Evolutionary conservation across 2,329 filamentous ascomycete species (phyloP).

Genomic region (Monilinia fructigena): DNA sequence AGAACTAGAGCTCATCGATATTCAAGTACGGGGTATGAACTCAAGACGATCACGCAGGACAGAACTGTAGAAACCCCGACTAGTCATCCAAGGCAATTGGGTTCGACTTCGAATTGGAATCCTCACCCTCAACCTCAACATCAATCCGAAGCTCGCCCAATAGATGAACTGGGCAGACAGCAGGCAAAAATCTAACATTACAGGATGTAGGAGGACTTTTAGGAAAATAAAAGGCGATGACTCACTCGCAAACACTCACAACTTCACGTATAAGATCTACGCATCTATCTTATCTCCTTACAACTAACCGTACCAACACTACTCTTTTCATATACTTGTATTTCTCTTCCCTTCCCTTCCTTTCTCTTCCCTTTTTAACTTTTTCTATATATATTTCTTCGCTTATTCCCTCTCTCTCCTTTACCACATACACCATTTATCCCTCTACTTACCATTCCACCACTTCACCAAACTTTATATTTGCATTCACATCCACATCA

Average conservation of each 20-base stretch:
- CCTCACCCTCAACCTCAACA: neutral
- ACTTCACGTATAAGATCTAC: too few relatives aligned
- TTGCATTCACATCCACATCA: too few relatives aligned
- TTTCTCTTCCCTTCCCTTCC: neutral
- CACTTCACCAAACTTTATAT: too few relatives aligned
- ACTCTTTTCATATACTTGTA: too few relatives aligned
- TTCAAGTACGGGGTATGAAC: conserved; percentile 31
- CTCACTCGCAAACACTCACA: neutral
- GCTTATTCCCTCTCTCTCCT: too few relatives aligned
- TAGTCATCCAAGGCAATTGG: neutral
- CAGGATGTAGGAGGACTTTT: conserved; percentile 15
- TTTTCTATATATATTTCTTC: too few relatives aligned
- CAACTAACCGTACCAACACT: too few relatives aligned
- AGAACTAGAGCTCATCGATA: conserved; percentile 29
- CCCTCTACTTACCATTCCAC: too few relatives aligned
- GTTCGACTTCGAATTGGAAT: neutral
- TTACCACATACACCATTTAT: too few relatives aligned
- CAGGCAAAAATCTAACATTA: conserved; percentile 4
- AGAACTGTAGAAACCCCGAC: neutral
- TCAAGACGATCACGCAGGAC: conserved; percentile 36
- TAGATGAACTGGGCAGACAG: neutral
- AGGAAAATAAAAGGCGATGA: neutral
- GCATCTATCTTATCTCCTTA: too few relatives aligned
- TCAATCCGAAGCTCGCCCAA: neutral
- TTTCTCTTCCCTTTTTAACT: neutral